These are phyloP conservation scores for Nematocida ausubeli DNA, from an alignment of 371 early-diverging fungal species.

Conservation along the genomic window DNA sequence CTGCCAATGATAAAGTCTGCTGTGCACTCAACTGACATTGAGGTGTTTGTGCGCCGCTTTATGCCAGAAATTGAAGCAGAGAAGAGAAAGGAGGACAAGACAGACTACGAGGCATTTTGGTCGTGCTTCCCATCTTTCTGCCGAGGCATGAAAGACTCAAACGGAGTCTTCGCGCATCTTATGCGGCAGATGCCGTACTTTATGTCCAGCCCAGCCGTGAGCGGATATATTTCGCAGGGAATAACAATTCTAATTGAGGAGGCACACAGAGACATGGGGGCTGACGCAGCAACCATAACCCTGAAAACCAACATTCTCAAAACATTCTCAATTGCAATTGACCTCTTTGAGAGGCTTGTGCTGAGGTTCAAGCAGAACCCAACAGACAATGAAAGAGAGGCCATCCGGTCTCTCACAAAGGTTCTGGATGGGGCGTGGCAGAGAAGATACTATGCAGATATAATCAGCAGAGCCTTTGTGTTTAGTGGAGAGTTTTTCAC, in stretches of 20 bases:
- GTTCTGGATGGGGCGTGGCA: slow-evolving; percentile 24
- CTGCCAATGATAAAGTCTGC: slow-evolving; percentile 47
- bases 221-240: slow-evolving; percentile 43
- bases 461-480: slow-evolving; percentile 3
- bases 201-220: slow-evolving; percentile 3
- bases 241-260: slow-evolving; percentile 29
- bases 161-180: background rate
- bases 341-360: slow-evolving; percentile 6
- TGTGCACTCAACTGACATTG: slow-evolving; percentile 27
- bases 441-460: slow-evolving; percentile 13
- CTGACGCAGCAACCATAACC: background rate
- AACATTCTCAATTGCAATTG: background rate
- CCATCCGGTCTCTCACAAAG: background rate
- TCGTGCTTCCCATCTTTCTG: slow-evolving; percentile 53
- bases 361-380: slow-evolving; percentile 8
- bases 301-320: background rate
- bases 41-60: slow-evolving; percentile 21
- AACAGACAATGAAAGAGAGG: slow-evolving; percentile 40
- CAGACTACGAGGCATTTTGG: slow-evolving; percentile 47
- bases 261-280: background rate
- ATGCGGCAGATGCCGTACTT: background rate
- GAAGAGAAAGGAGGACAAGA: slow-evolving; percentile 1
- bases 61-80: slow-evolving; percentile 19
- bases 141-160: slow-evolving; percentile 14
- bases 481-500: background rate